Evolutionary conservation across 768 basidiomycete genomes (phyloP).

Genomic region (Suillus fuscotomentosus): DNA sequence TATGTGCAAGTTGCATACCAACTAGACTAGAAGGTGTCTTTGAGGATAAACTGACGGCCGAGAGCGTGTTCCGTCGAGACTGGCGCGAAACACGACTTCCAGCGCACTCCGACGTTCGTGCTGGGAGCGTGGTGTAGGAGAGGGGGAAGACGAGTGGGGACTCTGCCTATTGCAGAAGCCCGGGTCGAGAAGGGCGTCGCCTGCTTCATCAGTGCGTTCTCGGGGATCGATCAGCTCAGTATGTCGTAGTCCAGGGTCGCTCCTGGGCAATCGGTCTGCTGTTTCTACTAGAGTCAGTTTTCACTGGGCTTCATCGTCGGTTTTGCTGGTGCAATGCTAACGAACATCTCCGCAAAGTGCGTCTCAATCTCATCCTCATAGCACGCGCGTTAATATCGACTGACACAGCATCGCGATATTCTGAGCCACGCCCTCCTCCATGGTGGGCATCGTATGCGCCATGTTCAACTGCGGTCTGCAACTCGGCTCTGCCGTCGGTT

Average conservation of each 20-base stretch:
- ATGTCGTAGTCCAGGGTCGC: conserved; percentile 50
- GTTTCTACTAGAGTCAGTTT: conserved; percentile 31
- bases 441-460: conserved; percentile 41
- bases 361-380: conserved; percentile 10
- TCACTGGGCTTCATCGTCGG: not conserved
- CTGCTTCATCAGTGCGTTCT: conserved; percentile 51
- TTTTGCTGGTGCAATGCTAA: not conserved
- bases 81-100: conserved; percentile 70
- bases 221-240: conserved; percentile 30
- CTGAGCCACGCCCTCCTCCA: conserved; percentile 34
- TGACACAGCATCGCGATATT: conserved; percentile 41
- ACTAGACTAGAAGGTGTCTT: conserved; percentile 46
- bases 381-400: too few species aligned
- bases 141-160: conserved; percentile 29
- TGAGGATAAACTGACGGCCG: conserved; percentile 61
- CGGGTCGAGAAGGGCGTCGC: conserved; percentile 40
- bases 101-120: conserved; percentile 14
- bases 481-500: conserved; percentile 43
- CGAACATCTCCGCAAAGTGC: conserved; percentile 38
- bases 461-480: conserved; percentile 48
- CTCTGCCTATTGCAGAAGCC: conserved; percentile 16
- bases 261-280: conserved; percentile 38
- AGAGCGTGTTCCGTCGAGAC: conserved; percentile 69
- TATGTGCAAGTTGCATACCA: conserved; percentile 15
- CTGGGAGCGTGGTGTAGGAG: conserved; percentile 16